phyloP scores from a whole-genome alignment of 805 yeast genomes.

The Lipomyces starkeyi region DNA sequence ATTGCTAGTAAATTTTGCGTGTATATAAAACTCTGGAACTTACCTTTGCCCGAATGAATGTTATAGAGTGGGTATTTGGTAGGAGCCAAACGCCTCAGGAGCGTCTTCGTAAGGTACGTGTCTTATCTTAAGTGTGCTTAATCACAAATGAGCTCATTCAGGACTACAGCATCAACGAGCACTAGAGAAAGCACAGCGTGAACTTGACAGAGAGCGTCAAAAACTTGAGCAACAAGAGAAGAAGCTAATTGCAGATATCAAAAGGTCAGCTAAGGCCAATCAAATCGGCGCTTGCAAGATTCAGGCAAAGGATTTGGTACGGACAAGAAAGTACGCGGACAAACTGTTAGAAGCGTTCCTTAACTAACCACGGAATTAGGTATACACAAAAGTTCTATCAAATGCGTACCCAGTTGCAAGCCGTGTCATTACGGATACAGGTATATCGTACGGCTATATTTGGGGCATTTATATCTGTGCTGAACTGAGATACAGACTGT shows the following conservation, averaged over 20 bases:
- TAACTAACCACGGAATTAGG: slow-evolving; percentile 14
- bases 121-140: background rate
- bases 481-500: slow-evolving; percentile 56
- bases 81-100: slow-evolving; percentile 94
- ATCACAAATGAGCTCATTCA: slow-evolving; percentile 33
- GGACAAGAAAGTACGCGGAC: slow-evolving; percentile 64
- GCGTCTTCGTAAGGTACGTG: slow-evolving; percentile 71
- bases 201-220: slow-evolving; percentile 82
- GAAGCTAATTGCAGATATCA: slow-evolving; percentile 81
- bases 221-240: slow-evolving; percentile 92
- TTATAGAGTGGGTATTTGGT: slow-evolving; percentile 96
- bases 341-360: slow-evolving; percentile 34
- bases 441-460: slow-evolving; percentile 10
- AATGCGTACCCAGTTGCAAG: slow-evolving; percentile 96
- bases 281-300: slow-evolving; percentile 89
- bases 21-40: background rate
- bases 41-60: slow-evolving; percentile 52
- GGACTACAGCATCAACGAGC: slow-evolving; percentile 80
- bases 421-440: slow-evolving; percentile 88
- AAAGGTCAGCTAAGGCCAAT: slow-evolving; percentile 87
- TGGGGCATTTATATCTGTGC: background rate
- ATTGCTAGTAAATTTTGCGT: background rate
- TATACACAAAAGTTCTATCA: slow-evolving; percentile 84
- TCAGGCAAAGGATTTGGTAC: slow-evolving; percentile 92
- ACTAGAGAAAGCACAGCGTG: slow-evolving; percentile 91